Conservation (phyloP, 2,329 filamentous ascomycete genomes). For the Dryadomyces quercivorus region DNA sequence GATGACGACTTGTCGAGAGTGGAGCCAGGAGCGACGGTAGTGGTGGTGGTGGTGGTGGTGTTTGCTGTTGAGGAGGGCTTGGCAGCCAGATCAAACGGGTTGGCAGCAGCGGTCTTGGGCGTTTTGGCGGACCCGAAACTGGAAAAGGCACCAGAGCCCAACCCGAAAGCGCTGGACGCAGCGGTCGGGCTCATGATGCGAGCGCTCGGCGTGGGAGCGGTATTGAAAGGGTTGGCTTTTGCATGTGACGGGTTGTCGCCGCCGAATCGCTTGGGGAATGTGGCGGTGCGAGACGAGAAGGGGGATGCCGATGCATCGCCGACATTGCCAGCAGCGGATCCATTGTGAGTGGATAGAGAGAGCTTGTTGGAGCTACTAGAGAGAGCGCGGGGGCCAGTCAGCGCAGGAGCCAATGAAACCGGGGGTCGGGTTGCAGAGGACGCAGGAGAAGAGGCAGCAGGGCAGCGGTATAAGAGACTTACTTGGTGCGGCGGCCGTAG, state of each 20-base stretch:
- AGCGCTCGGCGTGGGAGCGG: conserved; percentile 57
- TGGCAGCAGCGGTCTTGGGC: conserved; percentile 63
- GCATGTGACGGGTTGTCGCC: conserved; percentile 62
- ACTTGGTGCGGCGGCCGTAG: conserved; percentile 81
- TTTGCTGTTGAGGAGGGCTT: conserved; percentile 26
- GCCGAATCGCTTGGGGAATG: conserved; percentile 63
- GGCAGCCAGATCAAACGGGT: conserved; percentile 63
- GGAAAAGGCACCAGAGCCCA: conserved; percentile 91
- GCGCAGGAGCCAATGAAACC: neutral
- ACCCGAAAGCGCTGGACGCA: conserved; percentile 80
- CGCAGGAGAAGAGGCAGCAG: conserved; percentile 2
- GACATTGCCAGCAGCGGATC: conserved; percentile 5
- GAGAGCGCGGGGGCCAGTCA: conserved; percentile 6
- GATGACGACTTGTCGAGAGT: conserved; percentile 50
- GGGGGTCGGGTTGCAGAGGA: neutral
- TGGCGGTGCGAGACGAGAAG: conserved; percentile 42
- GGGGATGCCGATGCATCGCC: conserved; percentile 27
- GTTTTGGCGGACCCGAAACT: conserved; percentile 86
- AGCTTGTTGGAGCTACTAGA: conserved; percentile 67
- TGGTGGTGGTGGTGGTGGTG: conserved; percentile 19
- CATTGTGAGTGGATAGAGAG: conserved; percentile 57
- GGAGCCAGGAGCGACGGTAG: neutral
- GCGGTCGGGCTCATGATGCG: conserved; percentile 61
- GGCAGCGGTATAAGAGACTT: conserved; percentile 22
- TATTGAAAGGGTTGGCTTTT: conserved; percentile 67